phyloP scores from a whole-genome alignment of 2,329 filamentous ascomycete species.

The Ophiosphaerella herpotricha region DNA sequence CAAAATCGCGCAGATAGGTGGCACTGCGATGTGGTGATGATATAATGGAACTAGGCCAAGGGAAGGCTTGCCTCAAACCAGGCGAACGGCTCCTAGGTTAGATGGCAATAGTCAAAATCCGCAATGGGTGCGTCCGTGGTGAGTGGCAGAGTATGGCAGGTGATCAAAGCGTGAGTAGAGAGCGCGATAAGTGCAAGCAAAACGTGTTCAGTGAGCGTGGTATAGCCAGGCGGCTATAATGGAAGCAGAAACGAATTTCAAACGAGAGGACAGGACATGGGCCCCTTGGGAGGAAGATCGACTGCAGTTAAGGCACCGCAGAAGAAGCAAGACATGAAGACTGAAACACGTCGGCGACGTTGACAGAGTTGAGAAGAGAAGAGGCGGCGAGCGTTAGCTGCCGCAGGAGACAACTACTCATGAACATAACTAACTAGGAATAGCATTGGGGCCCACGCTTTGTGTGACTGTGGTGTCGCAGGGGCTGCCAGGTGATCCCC shows the following conservation, averaged over 20 bases:
- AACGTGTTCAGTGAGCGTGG: slow-evolving; percentile 35
- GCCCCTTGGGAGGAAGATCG: slow-evolving; percentile 25
- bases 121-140: slow-evolving; percentile 1
- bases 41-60: slow-evolving; percentile 13
- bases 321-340: slow-evolving; percentile 20
- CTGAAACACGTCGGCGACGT: slow-evolving; percentile 36
- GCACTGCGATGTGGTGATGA: slow-evolving; percentile 6
- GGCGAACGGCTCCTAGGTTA: slow-evolving; percentile 2
- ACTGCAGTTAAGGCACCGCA: slow-evolving; percentile 32
- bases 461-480: slow-evolving; percentile 34
- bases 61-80: slow-evolving; percentile 10
- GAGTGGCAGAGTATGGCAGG: slow-evolving; percentile 9
- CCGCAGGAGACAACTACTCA: slow-evolving; percentile 21
- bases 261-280: slow-evolving; percentile 44
- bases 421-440: slow-evolving; percentile 32
- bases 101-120: background rate
- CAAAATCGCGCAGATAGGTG: slow-evolving; percentile 10
- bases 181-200: slow-evolving; percentile 13
- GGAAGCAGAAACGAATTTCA: slow-evolving; percentile 36
- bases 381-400: slow-evolving; percentile 35
- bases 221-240: slow-evolving; percentile 25
- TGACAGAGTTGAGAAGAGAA: slow-evolving; percentile 34
- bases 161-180: slow-evolving; percentile 18
- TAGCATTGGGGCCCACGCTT: slow-evolving; percentile 28
- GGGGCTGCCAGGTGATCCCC: slow-evolving; percentile 33